A percentile compares a stretch with the other conserved stretches of the same genome.
These are phyloP conservation scores for Epichloe elymi DNA, from an alignment of 2,329 filamentous ascomycete genomes.

Conservation along the genomic window DNA sequence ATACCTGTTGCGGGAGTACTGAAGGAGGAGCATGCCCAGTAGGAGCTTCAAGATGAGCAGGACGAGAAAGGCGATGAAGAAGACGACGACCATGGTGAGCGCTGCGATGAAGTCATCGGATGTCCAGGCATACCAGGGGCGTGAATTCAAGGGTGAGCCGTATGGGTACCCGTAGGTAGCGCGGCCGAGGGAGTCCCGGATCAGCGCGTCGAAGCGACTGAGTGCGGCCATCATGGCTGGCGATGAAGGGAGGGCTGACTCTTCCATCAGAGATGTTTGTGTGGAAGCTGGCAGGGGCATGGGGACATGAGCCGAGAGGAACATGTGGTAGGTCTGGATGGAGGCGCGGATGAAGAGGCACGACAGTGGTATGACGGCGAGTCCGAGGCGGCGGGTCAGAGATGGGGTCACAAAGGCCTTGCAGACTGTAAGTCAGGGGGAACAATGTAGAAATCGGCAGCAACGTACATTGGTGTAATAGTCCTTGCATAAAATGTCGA, in stretches of 20 bases:
- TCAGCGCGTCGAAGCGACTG: conserved; percentile 61
- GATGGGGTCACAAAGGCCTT: conserved; percentile 88
- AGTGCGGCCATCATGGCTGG: conserved; percentile 66
- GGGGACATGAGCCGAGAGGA: conserved; percentile 75
- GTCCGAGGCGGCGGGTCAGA: conserved; percentile 73
- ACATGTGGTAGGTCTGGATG: conserved; percentile 96
- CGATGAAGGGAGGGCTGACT: conserved; percentile 50
- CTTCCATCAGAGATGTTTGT: conserved; percentile 51
- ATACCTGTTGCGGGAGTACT: conserved; percentile 68
- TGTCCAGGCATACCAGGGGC: conserved; percentile 42
- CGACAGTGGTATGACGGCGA: conserved; percentile 83
- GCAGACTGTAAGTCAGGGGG: not conserved
- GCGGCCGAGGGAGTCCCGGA: conserved; percentile 64
- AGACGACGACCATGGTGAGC: conserved; percentile 72
- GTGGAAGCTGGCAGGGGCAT: conserved; percentile 54
- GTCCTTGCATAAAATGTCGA: conserved; percentile 92
- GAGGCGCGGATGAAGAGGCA: conserved; percentile 92
- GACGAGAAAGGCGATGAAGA: conserved; percentile 73
- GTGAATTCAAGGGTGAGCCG: conserved; percentile 23
- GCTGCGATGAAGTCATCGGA: conserved; percentile 64
- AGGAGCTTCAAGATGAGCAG: conserved; percentile 75
- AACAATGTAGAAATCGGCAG: not conserved
- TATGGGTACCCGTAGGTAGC: conserved; percentile 52
- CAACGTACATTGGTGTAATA: conserved; percentile 78
- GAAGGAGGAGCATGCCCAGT: conserved; percentile 75